Base-by-base conservation (phyloP, 2,329 filamentous ascomycete genomes). In the Claviceps quebecensis region DNA sequence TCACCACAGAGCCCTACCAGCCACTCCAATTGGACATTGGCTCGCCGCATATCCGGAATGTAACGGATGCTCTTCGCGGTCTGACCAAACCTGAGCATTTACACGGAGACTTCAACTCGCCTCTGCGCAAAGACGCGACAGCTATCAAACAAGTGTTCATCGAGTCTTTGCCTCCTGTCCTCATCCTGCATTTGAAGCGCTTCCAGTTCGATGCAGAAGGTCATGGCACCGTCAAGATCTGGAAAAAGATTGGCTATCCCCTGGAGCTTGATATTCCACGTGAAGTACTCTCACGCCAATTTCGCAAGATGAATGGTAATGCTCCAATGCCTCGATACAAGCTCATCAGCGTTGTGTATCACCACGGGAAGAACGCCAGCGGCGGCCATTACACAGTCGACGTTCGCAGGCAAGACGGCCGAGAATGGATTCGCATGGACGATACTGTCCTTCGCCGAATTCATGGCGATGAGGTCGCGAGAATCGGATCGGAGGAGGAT, bases 321-420 rank as follows among this genome's bases (percentile, higher is more conserved):
- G 65, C 66, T n/a, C 80, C 81, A 1, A 73, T 87, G 54, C 89
- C 90, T 4, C 86, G 83, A 63, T 98, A 97, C 67, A 82, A 81
- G 48, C 78, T 98, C 14, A 93, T 83, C 56, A 86, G 84, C 19
- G 93, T 95, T 34, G 89, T 98, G 22, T 98, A 98, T 64, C 93
- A 98, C 62, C 93, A 98, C 60, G 93, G 93, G 54, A 96, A 95
- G 72, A 95, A 94, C 60, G 93, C 93, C 38, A 94, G 86, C 56
- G 90, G 88, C 49, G 93, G 93, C 3, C 93, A 98, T 66, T 98
- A 98, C 67, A 98, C 93, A 1, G 91, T 94, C n/a, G 93, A 98
- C 65, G 85, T 96, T 41, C 82, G 90, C 53, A 84, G 93, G 49
- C 91, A 97, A 67, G 93, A 98, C 63, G 88, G 85, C n/a, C 80